These are phyloP conservation scores for Syzygium grande DNA, from an alignment of 345 rosid genomes.

Conservation along the genomic window DNA sequence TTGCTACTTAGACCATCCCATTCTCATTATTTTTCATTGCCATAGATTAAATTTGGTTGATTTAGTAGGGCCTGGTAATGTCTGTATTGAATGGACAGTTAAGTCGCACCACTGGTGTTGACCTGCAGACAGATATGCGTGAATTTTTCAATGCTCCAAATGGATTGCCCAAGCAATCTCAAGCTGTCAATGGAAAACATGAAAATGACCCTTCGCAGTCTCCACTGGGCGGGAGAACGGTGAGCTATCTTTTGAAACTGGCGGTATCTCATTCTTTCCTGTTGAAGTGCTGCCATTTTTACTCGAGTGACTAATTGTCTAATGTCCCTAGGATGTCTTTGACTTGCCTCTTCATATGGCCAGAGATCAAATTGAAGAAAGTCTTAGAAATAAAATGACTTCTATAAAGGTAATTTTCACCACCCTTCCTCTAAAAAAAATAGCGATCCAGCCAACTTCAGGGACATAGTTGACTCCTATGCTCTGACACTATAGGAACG, in stretches of 20 bases:
- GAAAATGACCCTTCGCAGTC: conserved; percentile 65
- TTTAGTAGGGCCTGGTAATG: neutral
- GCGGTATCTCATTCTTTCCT: neutral
- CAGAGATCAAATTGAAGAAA: conserved; percentile 94
- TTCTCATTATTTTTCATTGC: neutral
- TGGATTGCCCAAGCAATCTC: conserved; percentile 68
- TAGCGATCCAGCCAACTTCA: neutral
- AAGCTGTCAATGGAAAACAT: conserved; percentile 43
- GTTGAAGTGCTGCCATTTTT: neutral
- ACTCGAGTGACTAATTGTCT: neutral
- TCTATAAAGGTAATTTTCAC: conserved; percentile 64
- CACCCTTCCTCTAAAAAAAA: neutral
- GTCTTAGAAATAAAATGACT: conserved; percentile 85
- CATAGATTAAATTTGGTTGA: neutral
- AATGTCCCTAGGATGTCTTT: conserved; percentile 63
- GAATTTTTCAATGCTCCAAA: conserved; percentile 83
- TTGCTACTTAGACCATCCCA: neutral
- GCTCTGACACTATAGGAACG: conserved; percentile 36
- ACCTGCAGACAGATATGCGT: conserved; percentile 79
- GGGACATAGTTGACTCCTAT: neutral
- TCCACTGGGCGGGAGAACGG: conserved; percentile 98
- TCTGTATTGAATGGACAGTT: neutral
- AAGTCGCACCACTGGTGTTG: neutral
- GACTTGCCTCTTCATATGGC: conserved; percentile 94
- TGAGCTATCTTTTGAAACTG: conserved; percentile 10